Percentiles rank a stretch among this genome's conserved stretches.
These are phyloP conservation scores for Trichomonas tenax DNA, from an alignment of 208 protist species.

Conservation along the genomic window DNA sequence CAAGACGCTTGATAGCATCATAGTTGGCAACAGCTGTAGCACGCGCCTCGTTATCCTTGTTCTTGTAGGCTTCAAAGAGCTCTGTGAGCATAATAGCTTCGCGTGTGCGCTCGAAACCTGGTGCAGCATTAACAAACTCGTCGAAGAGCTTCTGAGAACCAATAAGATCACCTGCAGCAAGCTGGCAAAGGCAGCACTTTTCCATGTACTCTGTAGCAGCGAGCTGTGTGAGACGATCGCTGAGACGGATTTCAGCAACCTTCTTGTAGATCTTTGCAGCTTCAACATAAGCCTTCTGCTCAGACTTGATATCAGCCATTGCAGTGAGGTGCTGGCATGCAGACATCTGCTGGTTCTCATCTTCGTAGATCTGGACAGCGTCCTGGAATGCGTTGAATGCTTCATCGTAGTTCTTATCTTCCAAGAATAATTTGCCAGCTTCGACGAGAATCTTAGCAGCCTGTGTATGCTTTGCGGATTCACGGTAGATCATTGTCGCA, in stretches of 20 bases:
- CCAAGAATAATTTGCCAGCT: not conserved
- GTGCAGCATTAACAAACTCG: not conserved
- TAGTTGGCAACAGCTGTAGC: not conserved
- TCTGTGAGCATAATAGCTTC: not conserved
- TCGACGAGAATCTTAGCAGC: not conserved
- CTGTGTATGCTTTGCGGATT: not conserved
- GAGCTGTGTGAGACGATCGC: not conserved
- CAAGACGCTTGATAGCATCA: not conserved
- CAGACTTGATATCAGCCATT: not conserved
- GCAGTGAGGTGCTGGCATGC: not conserved
- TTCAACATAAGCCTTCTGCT: not conserved
- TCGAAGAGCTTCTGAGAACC: not conserved
- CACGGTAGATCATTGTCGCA: not conserved
- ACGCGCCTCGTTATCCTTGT: not conserved
- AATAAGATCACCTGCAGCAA: not conserved
- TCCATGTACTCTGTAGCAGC: not conserved
- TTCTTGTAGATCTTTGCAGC: not conserved
- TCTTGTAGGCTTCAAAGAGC: not conserved
- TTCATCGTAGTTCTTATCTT: not conserved
- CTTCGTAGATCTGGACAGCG: not conserved
- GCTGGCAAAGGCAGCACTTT: not conserved
- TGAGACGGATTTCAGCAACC: not conserved
- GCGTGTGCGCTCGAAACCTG: not conserved
- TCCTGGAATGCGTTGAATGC: not conserved
- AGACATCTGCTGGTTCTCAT: not conserved